Base-by-base conservation (phyloP, 768 basidiomycete genomes). In the Pleurotus ostreatus region DNA sequence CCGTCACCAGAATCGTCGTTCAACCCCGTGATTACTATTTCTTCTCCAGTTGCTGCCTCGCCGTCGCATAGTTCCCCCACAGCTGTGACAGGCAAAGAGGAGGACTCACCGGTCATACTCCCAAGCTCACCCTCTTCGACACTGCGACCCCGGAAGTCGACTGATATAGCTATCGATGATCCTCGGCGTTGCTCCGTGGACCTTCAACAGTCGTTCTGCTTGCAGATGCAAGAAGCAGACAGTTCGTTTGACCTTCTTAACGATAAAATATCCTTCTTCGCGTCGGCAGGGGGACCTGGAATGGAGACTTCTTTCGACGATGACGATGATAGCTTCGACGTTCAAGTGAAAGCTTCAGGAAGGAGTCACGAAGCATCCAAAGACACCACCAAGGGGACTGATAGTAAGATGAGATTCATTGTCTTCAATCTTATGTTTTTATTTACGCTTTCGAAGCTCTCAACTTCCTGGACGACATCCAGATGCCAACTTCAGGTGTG, bases 211-310 rank as follows among this genome's bases (percentile, higher is more conserved):
- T 79, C 79, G 8, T 81, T 83, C 63, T 75, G 75, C 12, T 53
- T 80, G 25, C 78, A 80, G 39, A 64, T 79, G 37, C 69, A 72
- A 53, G 73, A 72, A 15, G 69, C 72, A 30, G 78, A 80, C n/a
- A 64, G 70, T 37, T 76, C 74, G 34, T 82, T 81, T 61, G 79
- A 83, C 61, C 60, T 83, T 37, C 61, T 83, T 54, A 80, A 78
- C 56, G 81, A 82, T 61, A 77, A 74, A 54, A 72, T 81, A 49
- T 80, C 79, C 0, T 77, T 81, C 58, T 71, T 80, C 43, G 65
- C 61, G 38, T 59, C 69, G 7, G 57, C 41, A 20, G 43, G 22
- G 23, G 68, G 63, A 30, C 63, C 61, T 58, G 71, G 66, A 13
- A 60, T 63, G 59, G 71, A 70, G 44, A 70, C 74, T 4, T 72